phyloP scores from a whole-genome alignment of 768 basidiomycete genomes.

The Suillus discolor region DNA sequence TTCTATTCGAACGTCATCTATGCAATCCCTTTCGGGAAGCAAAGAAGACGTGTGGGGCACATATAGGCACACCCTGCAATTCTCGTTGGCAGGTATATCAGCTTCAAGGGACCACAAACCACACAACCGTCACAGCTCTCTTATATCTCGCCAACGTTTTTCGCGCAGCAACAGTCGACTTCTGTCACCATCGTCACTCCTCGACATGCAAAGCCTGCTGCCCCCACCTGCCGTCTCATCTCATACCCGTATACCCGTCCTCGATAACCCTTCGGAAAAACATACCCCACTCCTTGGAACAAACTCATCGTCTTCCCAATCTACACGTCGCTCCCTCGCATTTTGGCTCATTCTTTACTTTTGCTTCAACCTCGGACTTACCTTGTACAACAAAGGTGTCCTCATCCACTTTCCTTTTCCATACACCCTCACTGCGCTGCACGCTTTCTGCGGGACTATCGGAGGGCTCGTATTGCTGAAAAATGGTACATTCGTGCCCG shows the following conservation, averaged over 20 bases:
- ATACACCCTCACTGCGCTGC: slow-evolving; percentile 91
- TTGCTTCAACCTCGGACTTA: slow-evolving; percentile 86
- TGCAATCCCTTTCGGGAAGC: neutral
- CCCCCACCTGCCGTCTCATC: slow-evolving; percentile 14
- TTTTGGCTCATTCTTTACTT: slow-evolving; percentile 87
- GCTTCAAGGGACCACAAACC: neutral
- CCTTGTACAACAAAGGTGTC: slow-evolving; percentile 93
- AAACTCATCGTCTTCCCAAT: neutral
- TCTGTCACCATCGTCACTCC: neutral
- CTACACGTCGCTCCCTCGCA: slow-evolving; percentile 32
- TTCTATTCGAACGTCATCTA: neutral
- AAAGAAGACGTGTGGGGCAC: neutral
- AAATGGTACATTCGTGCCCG: slow-evolving; percentile 58
- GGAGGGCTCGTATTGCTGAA: slow-evolving; percentile 74
- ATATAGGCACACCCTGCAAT: neutral
- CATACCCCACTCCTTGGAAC: neutral
- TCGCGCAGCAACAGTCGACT: neutral
- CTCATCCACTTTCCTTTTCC: slow-evolving; percentile 94
- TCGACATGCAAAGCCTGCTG: neutral
- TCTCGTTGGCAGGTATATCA: neutral
- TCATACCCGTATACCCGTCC: slow-evolving; percentile 8
- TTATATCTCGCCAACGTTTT: neutral
- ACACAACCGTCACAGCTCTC: neutral
- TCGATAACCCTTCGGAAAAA: neutral
- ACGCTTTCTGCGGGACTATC: slow-evolving; percentile 82